Evolutionary conservation across 352 stramenopile genomes (phyloP), one percentile per base, ranked within the genome.

Genomic region (Globisporangium radiosum): DNA sequence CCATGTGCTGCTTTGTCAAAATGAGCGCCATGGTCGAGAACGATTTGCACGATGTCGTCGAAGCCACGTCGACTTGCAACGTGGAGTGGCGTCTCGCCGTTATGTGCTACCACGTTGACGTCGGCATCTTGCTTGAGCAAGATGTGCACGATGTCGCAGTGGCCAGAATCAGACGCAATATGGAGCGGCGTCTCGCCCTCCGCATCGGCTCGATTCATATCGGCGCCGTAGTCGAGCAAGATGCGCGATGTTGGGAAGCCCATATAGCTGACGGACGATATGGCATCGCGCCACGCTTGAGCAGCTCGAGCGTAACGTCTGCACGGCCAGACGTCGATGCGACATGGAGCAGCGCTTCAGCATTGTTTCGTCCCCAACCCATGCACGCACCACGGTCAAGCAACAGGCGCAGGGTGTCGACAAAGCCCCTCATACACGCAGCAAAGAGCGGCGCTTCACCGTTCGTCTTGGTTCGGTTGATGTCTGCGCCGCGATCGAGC

Each of bases 81-180:
- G 36, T 53, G 42, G 11, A 60, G 33, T n/a, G 54, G 43, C 7
- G 54, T 60, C 33, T 19, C 52, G 54, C 45, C 54, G 44, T 52
- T 53, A n/a, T 39, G 33, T 36, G 54, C 52, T 33, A 33, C 39
- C 7, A 37, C 45, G 36, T 53, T 36, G 7, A 60, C n/a, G 5
- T 60, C n/a, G 7, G 54, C 43, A 9, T 15, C 44, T 25, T 13
- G 33, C 7, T 33, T 9, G n/a, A 60, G 25, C 1, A 60, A 37
- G 33, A 47, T 37, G 19, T 52, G 8, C 13, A 45, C 54, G 25
- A 33, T 47, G 15, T 44, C 45, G 0, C 51, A 40, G 7, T 25
- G 45, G 5, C 54, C 43, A 15, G 13, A 38, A 19, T 60, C 45
- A 4, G 45, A 37, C 7, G 43, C 54, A 4, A 53, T 25, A 47